These are phyloP conservation scores for Penicillium brasilianum DNA, from an alignment of 2,329 filamentous ascomycete species.

Conservation along the genomic window DNA sequence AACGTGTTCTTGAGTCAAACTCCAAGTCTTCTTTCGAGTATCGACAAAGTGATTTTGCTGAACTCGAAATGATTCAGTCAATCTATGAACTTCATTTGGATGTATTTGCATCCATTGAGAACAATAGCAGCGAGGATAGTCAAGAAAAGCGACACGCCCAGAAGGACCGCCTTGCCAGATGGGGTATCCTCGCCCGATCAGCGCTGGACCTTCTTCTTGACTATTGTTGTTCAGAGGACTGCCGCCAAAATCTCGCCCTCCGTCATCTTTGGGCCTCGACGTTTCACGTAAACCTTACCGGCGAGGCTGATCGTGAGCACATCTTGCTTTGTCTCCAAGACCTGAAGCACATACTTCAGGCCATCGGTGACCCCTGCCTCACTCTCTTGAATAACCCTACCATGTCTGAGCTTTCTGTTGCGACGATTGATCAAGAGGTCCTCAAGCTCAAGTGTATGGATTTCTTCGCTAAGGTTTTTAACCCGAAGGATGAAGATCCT, in stretches of 20 bases:
- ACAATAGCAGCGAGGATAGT: slow-evolving; percentile 62
- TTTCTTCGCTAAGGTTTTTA: slow-evolving; percentile 90
- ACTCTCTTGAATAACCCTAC: slow-evolving; percentile 82
- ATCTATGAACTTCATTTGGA: slow-evolving; percentile 72
- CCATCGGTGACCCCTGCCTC: slow-evolving; percentile 53
- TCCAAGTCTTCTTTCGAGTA: slow-evolving; percentile 33
- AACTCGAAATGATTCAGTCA: slow-evolving; percentile 61
- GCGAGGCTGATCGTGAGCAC: slow-evolving; percentile 62
- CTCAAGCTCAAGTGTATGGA: slow-evolving; percentile 94
- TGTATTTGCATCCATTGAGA: slow-evolving; percentile 66
- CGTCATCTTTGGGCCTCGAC: slow-evolving; percentile 71
- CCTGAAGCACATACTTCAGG: slow-evolving; percentile 60
- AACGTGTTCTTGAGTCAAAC: slow-evolving; percentile 32
- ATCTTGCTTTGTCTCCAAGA: slow-evolving; percentile 67
- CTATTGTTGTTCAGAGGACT: slow-evolving; percentile 33
- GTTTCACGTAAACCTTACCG: slow-evolving; percentile 63
- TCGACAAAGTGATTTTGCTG: slow-evolving; percentile 38
- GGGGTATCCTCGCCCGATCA: slow-evolving; percentile 63
- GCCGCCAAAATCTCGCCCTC: slow-evolving; percentile 54
- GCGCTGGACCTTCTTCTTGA: slow-evolving; percentile 53
- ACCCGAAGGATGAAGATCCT: slow-evolving; percentile 78
- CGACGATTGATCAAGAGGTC: slow-evolving; percentile 87
- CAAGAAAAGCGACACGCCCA: slow-evolving; percentile 58
- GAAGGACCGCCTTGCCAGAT: slow-evolving; percentile 64
- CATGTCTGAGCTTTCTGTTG: slow-evolving; percentile 83